phyloP scores from a whole-genome alignment of 208 protist genomes.

The Trypanosoma boissoni region DNA sequence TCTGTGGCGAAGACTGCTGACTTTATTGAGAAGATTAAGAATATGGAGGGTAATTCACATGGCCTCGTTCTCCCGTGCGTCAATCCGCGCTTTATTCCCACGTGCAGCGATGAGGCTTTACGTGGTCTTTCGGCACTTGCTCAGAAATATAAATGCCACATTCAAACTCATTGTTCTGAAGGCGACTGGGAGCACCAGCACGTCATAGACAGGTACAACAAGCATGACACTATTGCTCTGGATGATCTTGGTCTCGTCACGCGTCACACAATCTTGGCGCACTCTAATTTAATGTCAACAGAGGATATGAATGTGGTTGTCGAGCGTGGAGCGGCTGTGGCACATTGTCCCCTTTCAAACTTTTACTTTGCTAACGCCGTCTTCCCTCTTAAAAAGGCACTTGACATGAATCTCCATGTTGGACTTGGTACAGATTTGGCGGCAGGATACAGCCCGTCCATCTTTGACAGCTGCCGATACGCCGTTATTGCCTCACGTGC shows the following conservation, averaged over 20 bases:
- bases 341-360: conserved; percentile 94
- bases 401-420: conserved; percentile 78
- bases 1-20: conserved; percentile 51
- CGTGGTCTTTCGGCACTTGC: conserved; percentile 70
- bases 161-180: conserved; percentile 81
- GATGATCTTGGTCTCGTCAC: conserved; percentile 83
- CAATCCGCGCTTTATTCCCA: conserved; percentile 93
- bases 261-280: conserved; percentile 82
- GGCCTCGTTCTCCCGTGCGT: conserved; percentile 80
- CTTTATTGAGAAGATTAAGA: conserved; percentile 64
- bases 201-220: conserved; percentile 75
- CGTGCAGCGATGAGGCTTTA: conserved; percentile 85
- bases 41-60: conserved; percentile 40
- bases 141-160: conserved; percentile 64
- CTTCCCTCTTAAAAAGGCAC: conserved; percentile 57
- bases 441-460: conserved; percentile 82
- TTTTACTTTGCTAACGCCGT: conserved; percentile 82
- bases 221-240: conserved; percentile 86
- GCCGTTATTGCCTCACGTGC: conserved; percentile 60
- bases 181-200: conserved; percentile 90
- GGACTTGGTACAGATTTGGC: conserved; percentile 94
- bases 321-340: conserved; percentile 59
- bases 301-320: conserved; percentile 80
- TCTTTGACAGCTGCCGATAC: conserved; percentile 83
- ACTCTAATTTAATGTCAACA: conserved; percentile 80